Evolutionary conservation across 2,329 filamentous ascomycete species (phyloP).

Genomic region (Teratosphaeria viscida): DNA sequence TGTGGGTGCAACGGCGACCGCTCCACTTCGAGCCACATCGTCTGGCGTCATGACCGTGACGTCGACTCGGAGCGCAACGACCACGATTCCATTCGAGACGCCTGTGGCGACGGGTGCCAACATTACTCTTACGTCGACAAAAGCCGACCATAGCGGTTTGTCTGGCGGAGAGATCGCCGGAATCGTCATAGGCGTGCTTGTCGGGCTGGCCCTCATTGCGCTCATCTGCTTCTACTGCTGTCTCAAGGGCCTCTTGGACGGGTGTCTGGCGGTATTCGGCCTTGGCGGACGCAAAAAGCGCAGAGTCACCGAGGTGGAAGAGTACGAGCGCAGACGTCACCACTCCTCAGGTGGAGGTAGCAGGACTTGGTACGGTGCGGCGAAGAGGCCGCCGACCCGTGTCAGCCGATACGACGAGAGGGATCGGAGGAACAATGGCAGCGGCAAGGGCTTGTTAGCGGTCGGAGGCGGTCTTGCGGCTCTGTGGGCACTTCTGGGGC

Average conservation of each 20-base stretch:
- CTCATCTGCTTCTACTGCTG: constrained; percentile 67
- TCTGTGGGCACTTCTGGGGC: constrained; percentile 33
- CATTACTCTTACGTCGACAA: constrained; percentile 29
- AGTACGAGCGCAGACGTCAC: constrained; percentile 52
- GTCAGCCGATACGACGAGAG: constrained; percentile 25
- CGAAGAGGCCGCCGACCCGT: constrained; percentile 11
- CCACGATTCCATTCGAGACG: constrained; percentile 39
- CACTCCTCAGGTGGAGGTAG: constrained; percentile 41
- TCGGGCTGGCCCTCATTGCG: constrained; percentile 55
- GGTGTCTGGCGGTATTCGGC: constrained; percentile 50
- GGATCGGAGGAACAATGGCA: constrained; percentile 26
- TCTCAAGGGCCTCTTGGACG: constrained; percentile 44
- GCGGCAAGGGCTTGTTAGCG: constrained; percentile 24
- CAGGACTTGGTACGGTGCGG: constrained; percentile 38
- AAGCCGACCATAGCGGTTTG: constrained; percentile 29
- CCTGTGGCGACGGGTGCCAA: constrained; percentile 45
- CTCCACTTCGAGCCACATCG: constrained; percentile 39
- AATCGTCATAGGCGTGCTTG: constrained; percentile 65
- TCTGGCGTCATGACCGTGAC: constrained; percentile 46
- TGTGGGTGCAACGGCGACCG: constrained; percentile 42
- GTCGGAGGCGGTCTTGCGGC: constrained; percentile 34
- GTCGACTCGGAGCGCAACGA: constrained; percentile 35
- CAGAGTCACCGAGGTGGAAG: constrained; percentile 48
- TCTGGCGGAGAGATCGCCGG: constrained; percentile 68
- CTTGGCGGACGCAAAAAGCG: constrained; percentile 36